phyloP scores from a whole-genome alignment of 148 eudicot genomes.

The Chenopodium formosanum region DNA sequence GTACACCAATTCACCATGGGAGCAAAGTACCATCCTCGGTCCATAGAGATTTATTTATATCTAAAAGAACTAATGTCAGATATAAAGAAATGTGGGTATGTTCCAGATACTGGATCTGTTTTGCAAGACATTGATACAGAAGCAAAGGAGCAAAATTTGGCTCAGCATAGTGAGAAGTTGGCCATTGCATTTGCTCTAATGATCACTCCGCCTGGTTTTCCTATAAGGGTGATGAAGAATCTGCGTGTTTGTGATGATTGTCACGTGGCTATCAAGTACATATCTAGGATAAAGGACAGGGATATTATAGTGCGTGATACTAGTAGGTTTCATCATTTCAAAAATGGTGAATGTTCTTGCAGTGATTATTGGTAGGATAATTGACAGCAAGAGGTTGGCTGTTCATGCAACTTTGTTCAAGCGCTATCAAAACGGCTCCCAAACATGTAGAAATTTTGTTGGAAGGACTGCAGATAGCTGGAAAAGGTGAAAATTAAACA shows the following conservation, averaged over 20 bases:
- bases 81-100: slow-evolving; percentile 61
- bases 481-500: neutral
- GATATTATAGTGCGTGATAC: slow-evolving; percentile 79
- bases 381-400: neutral
- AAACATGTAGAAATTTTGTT: neutral
- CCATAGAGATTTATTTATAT: slow-evolving; percentile 49
- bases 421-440: neutral
- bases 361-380: slow-evolving; percentile 61
- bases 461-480: neutral
- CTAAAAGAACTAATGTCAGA: slow-evolving; percentile 59
- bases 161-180: slow-evolving; percentile 74
- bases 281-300: slow-evolving; percentile 57
- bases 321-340: slow-evolving; percentile 32
- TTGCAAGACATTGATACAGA: slow-evolving; percentile 74
- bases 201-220: slow-evolving; percentile 60
- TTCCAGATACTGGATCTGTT: slow-evolving; percentile 59
- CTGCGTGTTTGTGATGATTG: slow-evolving; percentile 77
- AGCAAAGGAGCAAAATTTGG: slow-evolving; percentile 67
- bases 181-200: slow-evolving; percentile 83
- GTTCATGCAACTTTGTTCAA: neutral
- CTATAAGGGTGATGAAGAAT: slow-evolving; percentile 88
- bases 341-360: slow-evolving; percentile 74
- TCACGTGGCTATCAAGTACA: slow-evolving; percentile 69
- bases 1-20: slow-evolving; percentile 66
- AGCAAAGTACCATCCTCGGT: slow-evolving; percentile 62